A percentile compares a stretch with the other conserved stretches of the same genome.
These are phyloP conservation scores for Sarocladiaceae sp. DNA, from an alignment of 2,329 filamentous ascomycete genomes.

Conservation along the genomic window DNA sequence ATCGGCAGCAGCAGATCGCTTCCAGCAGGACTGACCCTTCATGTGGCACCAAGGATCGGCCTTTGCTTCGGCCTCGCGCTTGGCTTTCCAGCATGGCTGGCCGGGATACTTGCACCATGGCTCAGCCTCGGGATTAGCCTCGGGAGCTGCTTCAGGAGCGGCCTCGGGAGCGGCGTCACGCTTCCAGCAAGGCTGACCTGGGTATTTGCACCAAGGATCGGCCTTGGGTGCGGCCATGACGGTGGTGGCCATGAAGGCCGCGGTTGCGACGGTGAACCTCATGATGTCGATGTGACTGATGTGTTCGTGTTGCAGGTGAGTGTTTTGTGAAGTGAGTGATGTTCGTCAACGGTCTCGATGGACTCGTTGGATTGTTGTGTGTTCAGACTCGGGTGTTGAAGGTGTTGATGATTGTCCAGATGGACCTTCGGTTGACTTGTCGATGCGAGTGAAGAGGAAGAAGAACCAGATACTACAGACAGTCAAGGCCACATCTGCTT, in stretches of 20 bases:
- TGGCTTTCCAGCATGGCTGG: constrained; percentile 17
- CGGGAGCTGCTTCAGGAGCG: constrained; percentile 17
- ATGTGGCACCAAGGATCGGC: constrained; percentile 6
- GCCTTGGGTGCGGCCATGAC: constrained; percentile 14
- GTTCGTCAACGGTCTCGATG: not conserved
- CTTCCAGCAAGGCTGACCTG: constrained; percentile 25
- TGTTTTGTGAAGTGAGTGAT: not conserved
- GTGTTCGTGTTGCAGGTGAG: not conserved
- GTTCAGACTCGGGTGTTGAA: constrained; percentile 2
- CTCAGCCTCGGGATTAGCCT: constrained; percentile 16
- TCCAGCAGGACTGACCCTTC: constrained; percentile 27
- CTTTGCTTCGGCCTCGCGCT: constrained; percentile 22
- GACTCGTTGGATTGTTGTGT: not conserved
- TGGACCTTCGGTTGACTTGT: constrained; percentile 7
- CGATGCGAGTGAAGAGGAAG: constrained; percentile 1
- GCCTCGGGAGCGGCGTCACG: constrained; percentile 21
- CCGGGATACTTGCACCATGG: constrained; percentile 18
- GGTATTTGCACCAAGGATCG: constrained; percentile 15
- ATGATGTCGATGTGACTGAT: constrained; percentile 1
- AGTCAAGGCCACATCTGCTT: too few species aligned
- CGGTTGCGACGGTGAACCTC: constrained; percentile 11
- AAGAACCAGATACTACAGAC: not conserved
- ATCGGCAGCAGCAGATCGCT: constrained; percentile 33
- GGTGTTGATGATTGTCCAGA: constrained; percentile 8
- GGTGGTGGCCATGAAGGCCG: constrained; percentile 10